Evolutionary conservation across 441 rosid genomes (phyloP).

Genomic region (Pelargonium australe): DNA sequence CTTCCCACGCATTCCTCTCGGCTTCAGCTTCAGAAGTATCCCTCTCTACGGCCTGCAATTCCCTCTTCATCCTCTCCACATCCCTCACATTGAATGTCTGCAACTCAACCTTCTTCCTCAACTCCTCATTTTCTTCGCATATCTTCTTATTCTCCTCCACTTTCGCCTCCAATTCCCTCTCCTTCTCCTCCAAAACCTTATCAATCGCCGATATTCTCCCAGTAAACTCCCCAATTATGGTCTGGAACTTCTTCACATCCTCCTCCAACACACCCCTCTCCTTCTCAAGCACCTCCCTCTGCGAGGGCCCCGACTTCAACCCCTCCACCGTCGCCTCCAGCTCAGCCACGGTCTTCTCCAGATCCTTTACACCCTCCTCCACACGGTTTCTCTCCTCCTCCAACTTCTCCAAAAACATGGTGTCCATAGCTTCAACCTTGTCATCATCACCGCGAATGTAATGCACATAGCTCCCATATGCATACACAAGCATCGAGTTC

Average conservation of each 20-base stretch:
- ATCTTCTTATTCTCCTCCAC: slow-evolving; percentile 52
- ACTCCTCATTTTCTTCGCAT: slow-evolving; percentile 59
- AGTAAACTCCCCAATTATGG: slow-evolving; percentile 40
- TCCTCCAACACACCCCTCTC: slow-evolving; percentile 49
- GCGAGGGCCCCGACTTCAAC: slow-evolving; percentile 45
- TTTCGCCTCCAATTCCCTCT: slow-evolving; percentile 44
- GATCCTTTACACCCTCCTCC: slow-evolving; percentile 29
- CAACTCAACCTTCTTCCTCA: slow-evolving; percentile 60
- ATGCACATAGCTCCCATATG: slow-evolving; percentile 44
- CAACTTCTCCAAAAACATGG: slow-evolving; percentile 47
- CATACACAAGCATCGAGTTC: slow-evolving; percentile 37
- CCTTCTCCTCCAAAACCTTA: slow-evolving; percentile 53
- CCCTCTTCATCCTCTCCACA: slow-evolving; percentile 91
- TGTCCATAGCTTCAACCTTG: slow-evolving; percentile 44
- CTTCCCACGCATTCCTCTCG: slow-evolving; percentile 70
- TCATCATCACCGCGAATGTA: slow-evolving; percentile 61
- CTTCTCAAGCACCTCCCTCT: slow-evolving; percentile 50
- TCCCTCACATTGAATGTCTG: slow-evolving; percentile 73
- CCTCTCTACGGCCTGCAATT: slow-evolving; percentile 76
- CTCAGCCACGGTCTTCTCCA: slow-evolving; percentile 33
- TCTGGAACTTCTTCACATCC: slow-evolving; percentile 59
- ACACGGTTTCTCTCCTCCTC: slow-evolving; percentile 45
- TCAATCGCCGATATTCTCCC: slow-evolving; percentile 36
- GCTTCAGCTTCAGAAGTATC: slow-evolving; percentile 59
- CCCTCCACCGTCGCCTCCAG: slow-evolving; percentile 42